phyloP scores from a whole-genome alignment of 2,329 filamentous ascomycete genomes.

The Zalaria obscura region DNA sequence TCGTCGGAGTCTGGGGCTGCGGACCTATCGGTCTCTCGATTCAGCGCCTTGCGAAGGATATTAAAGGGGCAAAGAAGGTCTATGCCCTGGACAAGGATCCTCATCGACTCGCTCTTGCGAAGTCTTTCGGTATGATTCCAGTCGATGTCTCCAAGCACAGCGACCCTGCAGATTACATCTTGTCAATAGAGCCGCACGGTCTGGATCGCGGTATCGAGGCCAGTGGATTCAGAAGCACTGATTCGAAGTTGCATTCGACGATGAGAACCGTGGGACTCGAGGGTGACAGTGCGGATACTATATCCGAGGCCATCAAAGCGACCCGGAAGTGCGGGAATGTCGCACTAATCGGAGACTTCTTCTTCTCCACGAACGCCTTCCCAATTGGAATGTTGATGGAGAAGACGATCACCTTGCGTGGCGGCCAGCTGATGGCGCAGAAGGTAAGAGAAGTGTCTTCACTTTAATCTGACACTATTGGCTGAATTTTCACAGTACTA shows the following conservation, averaged over 20 bases:
- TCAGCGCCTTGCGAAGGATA: conserved; percentile 60
- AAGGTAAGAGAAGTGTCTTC: conserved; percentile 1
- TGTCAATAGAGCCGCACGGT: conserved; percentile 3
- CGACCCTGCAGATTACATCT: not conserved
- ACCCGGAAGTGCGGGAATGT: conserved; percentile 7
- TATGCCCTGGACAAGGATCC: conserved; percentile 21
- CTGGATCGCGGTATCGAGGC: conserved; percentile 5
- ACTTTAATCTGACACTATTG: not conserved
- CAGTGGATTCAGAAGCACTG: conserved; percentile 3
- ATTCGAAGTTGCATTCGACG: not conserved
- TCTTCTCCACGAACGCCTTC: conserved; percentile 6
- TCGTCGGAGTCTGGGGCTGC: conserved; percentile 33
- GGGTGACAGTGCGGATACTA: conserved; percentile 3
- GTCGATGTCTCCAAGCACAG: conserved; percentile 7
- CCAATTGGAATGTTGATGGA: conserved; percentile 5
- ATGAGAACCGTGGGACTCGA: conserved; percentile 4
- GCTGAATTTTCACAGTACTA: conserved; percentile 12
- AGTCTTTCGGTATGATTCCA: conserved; percentile 16
- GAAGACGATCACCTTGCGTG: conserved; percentile 6
- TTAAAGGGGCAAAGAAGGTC: conserved; percentile 70
- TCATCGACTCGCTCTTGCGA: conserved; percentile 14
- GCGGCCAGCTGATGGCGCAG: conserved; percentile 5
- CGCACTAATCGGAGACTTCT: conserved; percentile 7
- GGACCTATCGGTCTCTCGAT: conserved; percentile 66
- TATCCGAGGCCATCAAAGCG: conserved; percentile 2